These are phyloP conservation scores for Cryptococcus sp. DNA, from an alignment of 1,284 basidiomycete species.

Conservation along the genomic window DNA sequence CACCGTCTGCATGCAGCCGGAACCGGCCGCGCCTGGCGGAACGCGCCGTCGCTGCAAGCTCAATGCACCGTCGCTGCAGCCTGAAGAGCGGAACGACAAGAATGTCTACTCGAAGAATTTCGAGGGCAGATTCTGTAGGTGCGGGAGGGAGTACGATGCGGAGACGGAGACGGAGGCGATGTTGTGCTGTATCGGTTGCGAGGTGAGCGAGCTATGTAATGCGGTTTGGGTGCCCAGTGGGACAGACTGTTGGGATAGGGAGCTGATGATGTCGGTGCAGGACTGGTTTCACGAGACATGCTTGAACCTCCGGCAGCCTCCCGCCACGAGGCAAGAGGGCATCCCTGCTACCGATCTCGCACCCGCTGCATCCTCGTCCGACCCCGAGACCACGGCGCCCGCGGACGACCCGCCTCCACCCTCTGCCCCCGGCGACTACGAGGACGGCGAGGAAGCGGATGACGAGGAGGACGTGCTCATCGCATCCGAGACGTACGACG, in stretches of 20 bases:
- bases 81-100: slow-evolving; percentile 30
- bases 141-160: slow-evolving; percentile 48
- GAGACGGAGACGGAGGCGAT: slow-evolving; percentile 48
- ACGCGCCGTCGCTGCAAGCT: slow-evolving; percentile 29
- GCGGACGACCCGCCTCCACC: background rate
- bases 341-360: background rate
- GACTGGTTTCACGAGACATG: slow-evolving; percentile 49
- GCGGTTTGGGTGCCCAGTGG: background rate
- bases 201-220: slow-evolving; percentile 28
- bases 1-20: slow-evolving; percentile 32
- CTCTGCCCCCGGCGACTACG: background rate
- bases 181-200: slow-evolving; percentile 47
- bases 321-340: background rate
- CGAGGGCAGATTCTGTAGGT: slow-evolving; percentile 46
- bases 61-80: slow-evolving; percentile 33
- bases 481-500: slow-evolving; percentile 43
- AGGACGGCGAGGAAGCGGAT: slow-evolving; percentile 32
- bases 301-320: slow-evolving; percentile 31
- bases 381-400: background rate
- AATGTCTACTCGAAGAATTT: slow-evolving; percentile 46
- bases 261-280: slow-evolving; percentile 15
- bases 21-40: slow-evolving; percentile 1
- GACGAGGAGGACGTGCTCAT: slow-evolving; percentile 43
- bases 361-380: background rate
- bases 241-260: background rate